Evolutionary conservation across 805 yeast genomes (phyloP), one percentile per base, ranked within the genome.

Genomic region (Metschnikowia santaceciliae): DNA sequence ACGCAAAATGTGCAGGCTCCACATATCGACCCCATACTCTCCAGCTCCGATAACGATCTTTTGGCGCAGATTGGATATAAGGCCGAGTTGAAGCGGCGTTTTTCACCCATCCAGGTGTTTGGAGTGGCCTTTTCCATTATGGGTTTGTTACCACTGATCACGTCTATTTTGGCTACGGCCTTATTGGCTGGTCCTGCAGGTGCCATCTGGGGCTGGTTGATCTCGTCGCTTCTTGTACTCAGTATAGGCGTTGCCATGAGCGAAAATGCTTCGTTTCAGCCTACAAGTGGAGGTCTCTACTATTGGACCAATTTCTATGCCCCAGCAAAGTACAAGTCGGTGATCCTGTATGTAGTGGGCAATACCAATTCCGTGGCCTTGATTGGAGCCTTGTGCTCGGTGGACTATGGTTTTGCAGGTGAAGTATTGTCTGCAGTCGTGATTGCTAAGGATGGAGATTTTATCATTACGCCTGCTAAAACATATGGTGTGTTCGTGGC

Each of bases 211-310:
- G 86, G 88, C 44, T 86, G 92, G 91, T 65, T 82, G 43, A 60
- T 81, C 14, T 76, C 88, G 33, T 76, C 82, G 4, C 52, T 72
- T 10, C 80, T 83, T 57, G 82, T 85, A 50, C 61, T 83, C 49
- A 61, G 73, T 8, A 76, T 82, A n/a, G 90, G 89, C 15, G 54
- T 78, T 6, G 73, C 85, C 15, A 79, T 86, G 82, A 74, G 87
- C 5, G 86, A 84, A 59, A 65, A 84, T 54, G 88, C 86, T 1
- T 77, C 84, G 35, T 79, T 90, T 1, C 78, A 83, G 56, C 91
- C 92, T 26, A 85, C 91, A 1, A 79, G 86, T 19, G 91, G 91
- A 49, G 91, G 91, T 7, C 68, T 86, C 37, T 86, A 83, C 62
- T 82, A 79, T 65, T 66, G 86, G 83, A 80, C 88, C 1, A 81